Base-by-base conservation (phyloP, 768 basidiomycete genomes). In the Calocera cornea region DNA sequence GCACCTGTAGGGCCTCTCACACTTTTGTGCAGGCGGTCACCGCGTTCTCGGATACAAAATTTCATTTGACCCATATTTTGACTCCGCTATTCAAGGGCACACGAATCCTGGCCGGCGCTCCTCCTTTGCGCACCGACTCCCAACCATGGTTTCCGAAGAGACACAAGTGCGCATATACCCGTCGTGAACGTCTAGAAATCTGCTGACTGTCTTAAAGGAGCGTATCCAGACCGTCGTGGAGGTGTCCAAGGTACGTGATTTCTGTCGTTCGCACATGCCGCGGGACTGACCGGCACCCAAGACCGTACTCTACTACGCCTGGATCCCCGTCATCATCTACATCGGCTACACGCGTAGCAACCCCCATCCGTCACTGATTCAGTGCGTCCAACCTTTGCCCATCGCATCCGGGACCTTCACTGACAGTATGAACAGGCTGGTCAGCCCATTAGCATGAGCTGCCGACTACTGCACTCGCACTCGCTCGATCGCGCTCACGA, bases 261-360 rank as follows among this genome's bases (percentile, higher is more conserved):
- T 27, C 34, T 22, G 22, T 34, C 19, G 47, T 12, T 33, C 29
- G n/a, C 27, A 33, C n/a, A 12, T 36, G 36, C 8, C 67, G 65
- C 31, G 34, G 50, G 34, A 47, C 66, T 34, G 5, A 19, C 11
- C 5, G 64, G 69, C 8, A 2, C 11, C 34, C 27, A 73, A 97
- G 94, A 92, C 89, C 68, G 83, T 94, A 73, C 75, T 97, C 65
- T 93, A 97, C 78, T 97, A 94, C 72, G 88, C 87, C 71, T 98
- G 95, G 92, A 93, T 98, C 74, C 95, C 95, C 34, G 79, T 95
- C 75, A 92, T 98, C 74, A 95, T 98, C 73, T 97, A 94, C 77
- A 83, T 97, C 74, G 95, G 95, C 38, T 97, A 90, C 80, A 90
- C 89, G 65, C 82, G 89, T 72, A 94, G 92, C 75, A 92, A 89